A percentile compares a stretch with the other conserved stretches of the same genome.
Evolutionary conservation across 2,329 filamentous ascomycete species (phyloP).

Genomic region (Orbilia oligospora): DNA sequence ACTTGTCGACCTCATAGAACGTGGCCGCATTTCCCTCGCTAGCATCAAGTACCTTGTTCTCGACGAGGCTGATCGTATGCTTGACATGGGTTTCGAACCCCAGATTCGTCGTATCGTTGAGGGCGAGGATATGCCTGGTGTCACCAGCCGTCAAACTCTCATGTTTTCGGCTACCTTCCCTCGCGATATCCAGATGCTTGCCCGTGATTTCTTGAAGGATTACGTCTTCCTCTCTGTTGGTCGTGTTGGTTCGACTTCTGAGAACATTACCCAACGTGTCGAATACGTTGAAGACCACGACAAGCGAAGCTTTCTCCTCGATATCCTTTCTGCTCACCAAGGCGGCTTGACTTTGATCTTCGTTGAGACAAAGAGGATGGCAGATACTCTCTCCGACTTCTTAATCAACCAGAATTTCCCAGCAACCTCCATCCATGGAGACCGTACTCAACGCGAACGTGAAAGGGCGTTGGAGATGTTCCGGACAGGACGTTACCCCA

Average conservation of each 20-base stretch:
- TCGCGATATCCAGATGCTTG: slow-evolving; percentile 98
- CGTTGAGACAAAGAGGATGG: slow-evolving; percentile 99
- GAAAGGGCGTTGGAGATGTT: slow-evolving; percentile 98
- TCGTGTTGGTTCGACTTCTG: slow-evolving; percentile 98
- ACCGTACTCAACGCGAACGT: slow-evolving; percentile 98
- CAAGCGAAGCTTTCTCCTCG: slow-evolving; percentile 97
- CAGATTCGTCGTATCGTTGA: slow-evolving; percentile 99
- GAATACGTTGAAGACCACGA: slow-evolving; percentile 97
- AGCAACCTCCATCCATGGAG: slow-evolving; percentile 97
- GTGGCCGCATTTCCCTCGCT: slow-evolving; percentile 94
- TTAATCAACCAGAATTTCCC: slow-evolving; percentile 99
- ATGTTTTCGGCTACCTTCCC: slow-evolving; percentile 99
- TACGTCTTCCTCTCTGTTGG: slow-evolving; percentile 99
- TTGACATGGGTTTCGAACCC: slow-evolving; percentile 99
- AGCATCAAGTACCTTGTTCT: slow-evolving; percentile 99
- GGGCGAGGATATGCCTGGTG: slow-evolving; percentile 94
- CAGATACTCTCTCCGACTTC: slow-evolving; percentile 96
- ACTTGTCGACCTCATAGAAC: slow-evolving; percentile 97
- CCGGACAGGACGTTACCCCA: slow-evolving; percentile 94
- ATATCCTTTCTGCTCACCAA: slow-evolving; percentile 95
- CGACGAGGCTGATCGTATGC: slow-evolving; percentile 99
- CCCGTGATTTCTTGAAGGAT: slow-evolving; percentile 98
- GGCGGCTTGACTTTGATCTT: slow-evolving; percentile 94
- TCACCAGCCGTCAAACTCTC: slow-evolving; percentile 90
- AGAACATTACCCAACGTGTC: slow-evolving; percentile 99